Base-by-base conservation (phyloP, 2,329 filamentous ascomycete genomes). In the Drechslerella dactyloides region DNA sequence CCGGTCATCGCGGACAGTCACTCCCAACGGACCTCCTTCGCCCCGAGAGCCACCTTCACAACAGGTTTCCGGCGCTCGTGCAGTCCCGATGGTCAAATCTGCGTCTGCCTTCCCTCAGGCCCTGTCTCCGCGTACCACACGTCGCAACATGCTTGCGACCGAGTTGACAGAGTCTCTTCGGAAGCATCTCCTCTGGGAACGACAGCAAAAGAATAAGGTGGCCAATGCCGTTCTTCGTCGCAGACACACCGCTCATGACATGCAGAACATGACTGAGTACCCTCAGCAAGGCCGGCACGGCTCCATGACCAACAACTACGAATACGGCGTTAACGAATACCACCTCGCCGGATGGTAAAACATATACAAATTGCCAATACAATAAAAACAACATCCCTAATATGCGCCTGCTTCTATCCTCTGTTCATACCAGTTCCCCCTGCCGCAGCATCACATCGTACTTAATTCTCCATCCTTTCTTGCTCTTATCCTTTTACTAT, bases 101-200 rank as follows among this genome's bases (percentile, higher is more conserved):
- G 85, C 89, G 19, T 87, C 87, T 65, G 82, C 82, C 4, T 86
- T 90, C 74, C 89, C 90, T 62, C 86, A 88, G 27, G 90, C 91
- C 1, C 85, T 96, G 74, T 97, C 94, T 3, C 94, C 94, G 2
- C 87, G 92, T 66, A 97, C 93, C 0, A 97, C 93, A 0, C 87
- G 94, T 57, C 87, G 93, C 72, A 96, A 97, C 80, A 99, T 99
- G 94, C 85, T 99, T 64, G 89, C 91, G 7, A 96, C 91, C 0
- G 94, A 99, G 81, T 83, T 99, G 61, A 97, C 93, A 1, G 92
- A 96, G 79, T 96, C 91, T 21, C 87, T 99, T 2, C 87, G 94
- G 21, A 90, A 92, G 76, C 90, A 97, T 77, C 87, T 99, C 15
- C 85, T 97, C 15, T 96, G 91, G 90, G 94, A 99, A 80, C 89